Conservation (phyloP, 768 basidiomycete genomes). For the Dictyophora rubrovolvata region DNA sequence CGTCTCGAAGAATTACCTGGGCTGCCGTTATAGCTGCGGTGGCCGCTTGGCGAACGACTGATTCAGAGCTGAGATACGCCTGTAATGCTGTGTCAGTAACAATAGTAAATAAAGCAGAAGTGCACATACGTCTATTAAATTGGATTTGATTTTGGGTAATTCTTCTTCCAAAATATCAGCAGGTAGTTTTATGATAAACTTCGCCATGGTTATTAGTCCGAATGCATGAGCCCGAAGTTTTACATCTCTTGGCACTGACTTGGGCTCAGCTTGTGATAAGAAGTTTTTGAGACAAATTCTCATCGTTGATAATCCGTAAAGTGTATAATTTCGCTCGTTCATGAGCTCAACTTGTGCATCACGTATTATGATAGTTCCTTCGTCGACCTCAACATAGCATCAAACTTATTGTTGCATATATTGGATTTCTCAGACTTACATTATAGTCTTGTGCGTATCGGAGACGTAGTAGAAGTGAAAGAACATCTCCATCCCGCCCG, state of each 20-base stretch:
- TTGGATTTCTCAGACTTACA: conserved; percentile 33
- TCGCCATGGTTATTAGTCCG: conserved; percentile 74
- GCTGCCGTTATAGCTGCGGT: conserved; percentile 77
- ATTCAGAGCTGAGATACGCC: conserved; percentile 8
- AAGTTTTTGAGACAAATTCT: conserved; percentile 64
- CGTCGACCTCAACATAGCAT: conserved; percentile 48
- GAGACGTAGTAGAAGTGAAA: conserved; percentile 57
- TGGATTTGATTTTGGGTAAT: conserved; percentile 61
- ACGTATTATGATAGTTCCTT: conserved; percentile 74
- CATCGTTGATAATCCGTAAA: conserved; percentile 77
- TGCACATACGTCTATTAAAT: conserved; percentile 52
- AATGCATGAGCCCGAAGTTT: conserved; percentile 69
- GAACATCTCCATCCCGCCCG: conserved; percentile 69
- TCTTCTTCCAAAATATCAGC: conserved; percentile 82
- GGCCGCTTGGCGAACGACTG: conserved; percentile 72
- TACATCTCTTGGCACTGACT: conserved; percentile 34
- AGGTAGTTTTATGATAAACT: conserved; percentile 72
- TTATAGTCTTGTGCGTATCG: conserved; percentile 63
- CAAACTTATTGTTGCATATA: neutral
- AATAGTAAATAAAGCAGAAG: neutral
- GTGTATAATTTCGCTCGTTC: conserved; percentile 63
- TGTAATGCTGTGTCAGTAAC: conserved; percentile 2
- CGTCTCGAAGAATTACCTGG: conserved; percentile 73
- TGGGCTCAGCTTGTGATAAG: conserved; percentile 38
- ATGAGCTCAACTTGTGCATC: conserved; percentile 38